Evolutionary conservation across 2,329 filamentous ascomycete species (phyloP).

Genomic region (Colletotrichum noveboracense): DNA sequence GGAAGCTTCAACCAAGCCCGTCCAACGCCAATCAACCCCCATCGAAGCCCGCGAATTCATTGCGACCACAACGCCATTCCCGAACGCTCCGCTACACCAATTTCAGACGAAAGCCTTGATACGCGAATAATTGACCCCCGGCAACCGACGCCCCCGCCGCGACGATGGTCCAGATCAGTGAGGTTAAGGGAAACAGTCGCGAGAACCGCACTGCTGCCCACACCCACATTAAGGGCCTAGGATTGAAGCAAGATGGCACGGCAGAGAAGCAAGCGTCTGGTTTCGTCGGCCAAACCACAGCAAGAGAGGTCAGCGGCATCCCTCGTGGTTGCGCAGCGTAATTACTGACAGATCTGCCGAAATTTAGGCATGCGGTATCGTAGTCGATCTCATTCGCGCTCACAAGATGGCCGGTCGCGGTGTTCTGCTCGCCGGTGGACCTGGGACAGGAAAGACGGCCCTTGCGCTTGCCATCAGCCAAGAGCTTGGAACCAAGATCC

Average conservation of each 20-base stretch:
- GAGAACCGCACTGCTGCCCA: constrained; percentile 96
- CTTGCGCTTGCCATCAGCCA: constrained; percentile 95
- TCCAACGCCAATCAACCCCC: constrained; percentile 4
- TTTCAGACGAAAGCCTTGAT: background rate
- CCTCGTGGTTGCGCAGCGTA: background rate
- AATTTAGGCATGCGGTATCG: constrained; percentile 85
- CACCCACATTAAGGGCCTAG: constrained; percentile 96
- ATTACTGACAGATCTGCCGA: constrained; percentile 2
- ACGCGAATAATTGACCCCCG: constrained; percentile 15
- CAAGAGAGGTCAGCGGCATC: constrained; percentile 76
- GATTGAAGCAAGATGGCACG: constrained; percentile 82
- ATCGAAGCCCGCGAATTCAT: background rate
- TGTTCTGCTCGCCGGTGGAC: constrained; percentile 90
- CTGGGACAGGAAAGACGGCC: constrained; percentile 96
- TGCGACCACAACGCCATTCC: background rate
- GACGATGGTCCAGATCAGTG: constrained; percentile 87
- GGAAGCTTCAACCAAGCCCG: constrained; percentile 18
- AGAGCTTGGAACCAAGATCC: constrained; percentile 96
- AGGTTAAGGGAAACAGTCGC: constrained; percentile 92
- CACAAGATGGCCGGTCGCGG: constrained; percentile 98
- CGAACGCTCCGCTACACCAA: background rate
- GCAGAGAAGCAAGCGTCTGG: constrained; percentile 82
- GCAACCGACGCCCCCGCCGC: constrained; percentile 27
- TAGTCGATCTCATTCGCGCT: constrained; percentile 92
- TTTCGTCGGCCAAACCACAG: constrained; percentile 87